These are phyloP conservation scores for Lactarius sp. DNA, from an alignment of 768 basidiomycete species.

Conservation along the genomic window DNA sequence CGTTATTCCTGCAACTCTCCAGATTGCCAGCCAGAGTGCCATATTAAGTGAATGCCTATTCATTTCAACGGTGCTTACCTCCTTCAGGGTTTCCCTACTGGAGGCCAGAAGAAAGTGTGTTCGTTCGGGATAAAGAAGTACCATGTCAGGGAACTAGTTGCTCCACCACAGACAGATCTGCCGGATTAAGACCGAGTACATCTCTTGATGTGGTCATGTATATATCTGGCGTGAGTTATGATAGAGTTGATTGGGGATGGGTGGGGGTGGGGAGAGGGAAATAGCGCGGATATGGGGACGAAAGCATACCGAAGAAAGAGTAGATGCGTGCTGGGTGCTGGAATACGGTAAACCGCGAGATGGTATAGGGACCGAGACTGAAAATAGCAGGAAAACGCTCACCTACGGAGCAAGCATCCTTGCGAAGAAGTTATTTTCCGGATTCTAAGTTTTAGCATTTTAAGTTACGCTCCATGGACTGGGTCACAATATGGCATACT, in stretches of 20 bases:
- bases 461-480: conserved; percentile 1
- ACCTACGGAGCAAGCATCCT: neutral
- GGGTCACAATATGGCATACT: neutral
- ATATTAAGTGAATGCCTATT: neutral
- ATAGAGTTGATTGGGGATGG: neutral
- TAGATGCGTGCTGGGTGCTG: neutral
- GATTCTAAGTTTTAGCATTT: conserved; percentile 20
- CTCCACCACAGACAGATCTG: neutral
- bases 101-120: neutral
- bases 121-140: neutral
- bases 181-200: neutral
- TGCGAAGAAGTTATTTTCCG: neutral
- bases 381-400: neutral
- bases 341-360: neutral
- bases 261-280: neutral
- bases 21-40: neutral
- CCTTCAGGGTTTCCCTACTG: neutral
- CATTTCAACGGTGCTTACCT: neutral
- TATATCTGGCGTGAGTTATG: neutral
- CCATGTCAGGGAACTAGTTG: neutral
- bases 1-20: neutral
- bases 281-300: conserved; percentile 1
- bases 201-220: neutral
- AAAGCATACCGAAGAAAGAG: neutral
- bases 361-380: conserved; percentile 11